Evolutionary conservation across 2,329 filamentous ascomycete genomes (phyloP).

Genomic region (Fusarium bactridioides): DNA sequence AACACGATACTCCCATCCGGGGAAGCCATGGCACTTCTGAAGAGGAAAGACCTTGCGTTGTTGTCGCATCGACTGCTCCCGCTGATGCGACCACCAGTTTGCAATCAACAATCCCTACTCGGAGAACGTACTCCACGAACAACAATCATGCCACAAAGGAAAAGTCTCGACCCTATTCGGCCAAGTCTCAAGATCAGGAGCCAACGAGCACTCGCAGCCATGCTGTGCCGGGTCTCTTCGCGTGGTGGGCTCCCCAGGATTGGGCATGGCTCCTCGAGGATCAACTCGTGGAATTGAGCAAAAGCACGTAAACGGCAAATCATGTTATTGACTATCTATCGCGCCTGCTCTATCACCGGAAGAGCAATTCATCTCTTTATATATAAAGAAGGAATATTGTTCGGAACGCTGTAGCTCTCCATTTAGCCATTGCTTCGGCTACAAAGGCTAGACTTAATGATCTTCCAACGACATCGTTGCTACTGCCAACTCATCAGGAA

Average conservation of each 20-base stretch:
- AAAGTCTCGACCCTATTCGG: rapidly evolving
- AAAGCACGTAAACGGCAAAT: neutral
- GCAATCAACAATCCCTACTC: neutral
- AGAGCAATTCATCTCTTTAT: neutral
- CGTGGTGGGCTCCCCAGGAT: neutral
- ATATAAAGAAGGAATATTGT: neutral
- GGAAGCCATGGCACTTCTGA: rapidly evolving
- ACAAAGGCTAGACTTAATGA: too few relatives aligned
- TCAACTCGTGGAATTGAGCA: neutral
- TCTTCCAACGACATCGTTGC: neutral
- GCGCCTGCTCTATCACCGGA: neutral
- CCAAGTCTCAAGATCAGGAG: neutral
- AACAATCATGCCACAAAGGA: neutral
- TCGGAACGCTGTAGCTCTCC: rapidly evolving
- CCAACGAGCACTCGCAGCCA: neutral
- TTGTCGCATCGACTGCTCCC: neutral
- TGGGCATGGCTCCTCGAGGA: neutral
- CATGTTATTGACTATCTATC: neutral
- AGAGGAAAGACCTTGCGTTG: neutral
- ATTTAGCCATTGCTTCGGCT: neutral
- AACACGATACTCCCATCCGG: rapidly evolving
- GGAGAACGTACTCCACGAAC: neutral
- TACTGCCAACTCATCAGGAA: neutral
- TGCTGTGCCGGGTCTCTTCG: neutral
- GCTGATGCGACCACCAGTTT: neutral